phyloP scores from a whole-genome alignment of 371 early-diverging fungal species.

The Mortierella sp. region DNA sequence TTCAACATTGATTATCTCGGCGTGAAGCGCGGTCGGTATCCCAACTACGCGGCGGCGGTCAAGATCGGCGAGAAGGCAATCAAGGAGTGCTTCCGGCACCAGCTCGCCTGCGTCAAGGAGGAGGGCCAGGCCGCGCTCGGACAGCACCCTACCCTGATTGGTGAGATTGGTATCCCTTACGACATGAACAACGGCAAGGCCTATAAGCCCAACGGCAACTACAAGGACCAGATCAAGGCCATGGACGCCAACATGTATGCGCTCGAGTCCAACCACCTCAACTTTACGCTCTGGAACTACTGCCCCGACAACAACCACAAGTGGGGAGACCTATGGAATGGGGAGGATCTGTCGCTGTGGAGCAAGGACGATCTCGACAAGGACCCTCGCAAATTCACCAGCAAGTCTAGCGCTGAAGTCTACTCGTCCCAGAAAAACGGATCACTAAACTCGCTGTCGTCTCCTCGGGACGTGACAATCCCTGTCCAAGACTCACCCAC shows the following conservation, averaged over 20 bases:
- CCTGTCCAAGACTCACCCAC: constrained; percentile 14
- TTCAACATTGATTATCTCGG: constrained; percentile 77
- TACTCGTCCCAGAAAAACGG: constrained; percentile 15
- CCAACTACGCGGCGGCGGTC: constrained; percentile 67
- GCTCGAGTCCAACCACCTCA: constrained; percentile 70
- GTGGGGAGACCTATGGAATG: constrained; percentile 83
- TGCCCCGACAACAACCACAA: constrained; percentile 67
- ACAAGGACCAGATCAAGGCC: constrained; percentile 71
- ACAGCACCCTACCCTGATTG: constrained; percentile 70
- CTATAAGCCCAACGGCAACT: constrained; percentile 55
- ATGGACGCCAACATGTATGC: constrained; percentile 80
- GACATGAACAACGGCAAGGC: constrained; percentile 69
- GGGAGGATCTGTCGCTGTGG: constrained; percentile 74
- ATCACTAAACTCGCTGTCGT: not conserved
- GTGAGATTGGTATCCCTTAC: constrained; percentile 84
- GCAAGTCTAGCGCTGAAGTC: constrained; percentile 12
- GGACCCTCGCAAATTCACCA: constrained; percentile 28
- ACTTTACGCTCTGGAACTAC: constrained; percentile 79
- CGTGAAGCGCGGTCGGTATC: constrained; percentile 73
- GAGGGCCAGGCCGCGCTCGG: constrained; percentile 68
- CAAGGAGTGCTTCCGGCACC: constrained; percentile 69
- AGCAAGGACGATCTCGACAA: constrained; percentile 33
- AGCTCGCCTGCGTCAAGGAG: constrained; percentile 64
- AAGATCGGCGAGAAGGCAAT: constrained; percentile 73
- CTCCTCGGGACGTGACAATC: not conserved